phyloP scores from a whole-genome alignment of 192 early-diverging fungal species.

The Jimgerdemannia flammicorona region DNA sequence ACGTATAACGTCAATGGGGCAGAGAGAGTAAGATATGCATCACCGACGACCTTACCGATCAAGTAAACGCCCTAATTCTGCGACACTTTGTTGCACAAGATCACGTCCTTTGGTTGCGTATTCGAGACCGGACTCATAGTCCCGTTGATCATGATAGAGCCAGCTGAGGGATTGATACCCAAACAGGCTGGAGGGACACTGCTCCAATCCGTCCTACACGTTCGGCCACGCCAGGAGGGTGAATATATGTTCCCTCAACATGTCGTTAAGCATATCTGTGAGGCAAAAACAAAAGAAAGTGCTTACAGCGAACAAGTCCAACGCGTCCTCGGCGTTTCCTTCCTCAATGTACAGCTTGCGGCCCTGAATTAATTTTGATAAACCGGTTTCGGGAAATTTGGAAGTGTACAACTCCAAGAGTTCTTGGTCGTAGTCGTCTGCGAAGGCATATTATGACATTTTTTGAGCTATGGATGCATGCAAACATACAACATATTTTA shows the following conservation, averaged over 20 bases:
- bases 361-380: conserved; percentile 42
- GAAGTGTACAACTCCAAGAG: conserved; percentile 35
- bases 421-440: conserved; percentile 40
- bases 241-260: not conserved
- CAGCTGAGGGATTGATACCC: conserved; percentile 45
- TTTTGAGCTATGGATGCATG: too few relatives aligned
- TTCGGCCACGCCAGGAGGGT: not conserved
- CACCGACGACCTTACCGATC: conserved; percentile 23
- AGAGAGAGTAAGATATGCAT: not conserved
- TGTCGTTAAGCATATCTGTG: not conserved
- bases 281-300: not conserved
- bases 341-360: conserved; percentile 31
- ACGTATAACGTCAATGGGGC: not conserved
- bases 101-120: conserved; percentile 43
- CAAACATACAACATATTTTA: not conserved
- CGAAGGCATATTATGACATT: not conserved
- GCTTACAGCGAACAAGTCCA: conserved; percentile 33
- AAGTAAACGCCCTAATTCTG: conserved; percentile 25
- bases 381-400: conserved; percentile 38
- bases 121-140: conserved; percentile 50
- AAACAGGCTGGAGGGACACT: conserved; percentile 31
- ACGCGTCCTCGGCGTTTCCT: conserved; percentile 22
- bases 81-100: conserved; percentile 20
- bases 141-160: conserved; percentile 40
- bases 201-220: conserved; percentile 41